Evolutionary conservation across 805 yeast genomes (phyloP).

Genomic region (Zygotorulaspora sp.): DNA sequence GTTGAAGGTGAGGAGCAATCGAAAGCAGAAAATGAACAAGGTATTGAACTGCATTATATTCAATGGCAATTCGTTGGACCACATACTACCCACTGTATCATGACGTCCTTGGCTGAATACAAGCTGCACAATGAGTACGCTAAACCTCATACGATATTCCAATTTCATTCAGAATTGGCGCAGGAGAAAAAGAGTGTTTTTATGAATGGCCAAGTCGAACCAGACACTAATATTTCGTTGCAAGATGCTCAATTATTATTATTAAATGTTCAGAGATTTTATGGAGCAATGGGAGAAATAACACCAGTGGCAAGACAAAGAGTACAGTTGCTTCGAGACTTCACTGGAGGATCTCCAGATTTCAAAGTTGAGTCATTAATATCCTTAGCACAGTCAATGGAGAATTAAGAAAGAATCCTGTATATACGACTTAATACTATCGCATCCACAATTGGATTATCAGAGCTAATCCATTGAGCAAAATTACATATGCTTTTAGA

Average conservation of each 20-base stretch:
- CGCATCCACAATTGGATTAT: too few species aligned
- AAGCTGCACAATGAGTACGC: conserved; percentile 89
- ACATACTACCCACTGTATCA: conserved; percentile 77
- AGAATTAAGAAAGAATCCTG: conserved; percentile 27
- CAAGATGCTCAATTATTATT: conserved; percentile 76
- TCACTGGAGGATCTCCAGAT: conserved; percentile 62
- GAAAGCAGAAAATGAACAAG: conserved; percentile 42
- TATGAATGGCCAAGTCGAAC: conserved; percentile 83
- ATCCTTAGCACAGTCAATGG: conserved; percentile 69
- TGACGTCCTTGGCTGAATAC: conserved; percentile 88
- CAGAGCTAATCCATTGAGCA: too few species aligned
- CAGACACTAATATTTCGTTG: conserved; percentile 58
- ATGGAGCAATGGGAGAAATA: conserved; percentile 57
- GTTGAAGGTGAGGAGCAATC: conserved; percentile 37
- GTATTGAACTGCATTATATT: conserved; percentile 79
- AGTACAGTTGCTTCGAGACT: conserved; percentile 53
- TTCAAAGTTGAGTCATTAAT: conserved; percentile 68
- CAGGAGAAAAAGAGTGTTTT: conserved; percentile 59
- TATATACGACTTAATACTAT: too few species aligned
- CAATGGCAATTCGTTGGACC: conserved; percentile 93
- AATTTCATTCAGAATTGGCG: conserved; percentile 76
- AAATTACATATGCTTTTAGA: too few species aligned
- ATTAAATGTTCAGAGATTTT: conserved; percentile 74
- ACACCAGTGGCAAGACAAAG: conserved; percentile 46
- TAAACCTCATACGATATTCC: conserved; percentile 87